These are phyloP conservation scores for Casuarina glauca DNA, from an alignment of 306 rosid genomes.

Conservation along the genomic window DNA sequence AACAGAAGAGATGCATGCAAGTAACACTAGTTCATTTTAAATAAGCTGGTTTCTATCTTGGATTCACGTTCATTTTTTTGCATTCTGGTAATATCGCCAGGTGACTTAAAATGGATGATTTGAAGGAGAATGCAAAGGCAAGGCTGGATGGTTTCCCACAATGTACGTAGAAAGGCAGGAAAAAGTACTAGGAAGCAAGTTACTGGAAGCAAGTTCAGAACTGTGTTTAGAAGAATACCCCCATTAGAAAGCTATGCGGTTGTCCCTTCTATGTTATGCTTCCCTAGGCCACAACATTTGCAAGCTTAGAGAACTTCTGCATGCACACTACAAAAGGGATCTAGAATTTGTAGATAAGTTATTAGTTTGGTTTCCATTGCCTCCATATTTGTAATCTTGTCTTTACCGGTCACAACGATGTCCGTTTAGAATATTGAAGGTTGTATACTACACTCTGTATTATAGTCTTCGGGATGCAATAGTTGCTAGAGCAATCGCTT, in stretches of 20 bases:
- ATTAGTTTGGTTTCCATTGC: neutral
- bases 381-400: no score
- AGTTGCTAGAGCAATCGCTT: no score
- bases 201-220: constrained; percentile 28
- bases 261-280: constrained; percentile 22
- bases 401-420: no score
- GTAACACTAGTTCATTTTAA: neutral
- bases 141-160: constrained; percentile 94
- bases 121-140: constrained; percentile 76
- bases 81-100: constrained; percentile 30
- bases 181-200: constrained; percentile 45
- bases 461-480: no score
- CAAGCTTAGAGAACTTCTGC: neutral
- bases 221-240: constrained; percentile 18
- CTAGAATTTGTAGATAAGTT: neutral
- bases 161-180: constrained; percentile 80
- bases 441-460: no score
- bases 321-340: neutral
- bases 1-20: neutral
- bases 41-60: neutral
- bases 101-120: constrained; percentile 86
- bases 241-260: constrained; percentile 34
- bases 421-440: no score
- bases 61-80: constrained; percentile 8
- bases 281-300: neutral